Evolutionary conservation across 2,329 filamentous ascomycete genomes (phyloP).

Genomic region (Penicillium frequentans): DNA sequence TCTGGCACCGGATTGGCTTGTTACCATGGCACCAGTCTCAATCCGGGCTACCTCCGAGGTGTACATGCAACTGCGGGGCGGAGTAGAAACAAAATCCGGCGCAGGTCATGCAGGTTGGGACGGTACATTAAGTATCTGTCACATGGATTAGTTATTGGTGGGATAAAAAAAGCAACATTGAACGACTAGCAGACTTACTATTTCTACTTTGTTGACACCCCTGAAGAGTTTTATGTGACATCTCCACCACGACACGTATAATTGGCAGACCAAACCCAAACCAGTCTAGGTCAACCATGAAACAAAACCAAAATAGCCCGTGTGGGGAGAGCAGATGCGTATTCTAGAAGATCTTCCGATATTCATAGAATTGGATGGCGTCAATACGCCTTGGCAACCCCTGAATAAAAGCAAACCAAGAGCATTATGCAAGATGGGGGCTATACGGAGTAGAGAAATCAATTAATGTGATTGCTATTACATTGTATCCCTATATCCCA

Average conservation of each 20-base stretch:
- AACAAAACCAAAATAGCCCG: conserved; percentile 2
- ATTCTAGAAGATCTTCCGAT: neutral
- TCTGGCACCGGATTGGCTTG: neutral
- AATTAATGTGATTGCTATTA: neutral
- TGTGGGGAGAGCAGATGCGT: conserved; percentile 1
- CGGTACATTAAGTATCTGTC: neutral
- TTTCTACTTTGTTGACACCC: neutral
- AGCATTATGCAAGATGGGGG: neutral
- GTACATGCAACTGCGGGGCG: neutral
- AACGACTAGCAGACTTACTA: no score
- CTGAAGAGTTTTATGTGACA: neutral
- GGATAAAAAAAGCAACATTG: neutral
- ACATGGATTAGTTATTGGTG: neutral
- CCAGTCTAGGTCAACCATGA: neutral
- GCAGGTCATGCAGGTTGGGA: neutral
- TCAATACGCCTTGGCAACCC: neutral
- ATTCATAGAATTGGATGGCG: neutral
- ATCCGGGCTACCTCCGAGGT: neutral
- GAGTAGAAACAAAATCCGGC: neutral
- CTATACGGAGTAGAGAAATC: neutral
- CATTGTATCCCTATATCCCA: neutral
- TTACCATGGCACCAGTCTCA: neutral
- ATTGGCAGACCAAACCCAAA: neutral
- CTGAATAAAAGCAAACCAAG: neutral
- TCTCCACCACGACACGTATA: neutral